Evolutionary conservation across 257 asterid species (phyloP).

Genomic region (Striga asiatica): DNA sequence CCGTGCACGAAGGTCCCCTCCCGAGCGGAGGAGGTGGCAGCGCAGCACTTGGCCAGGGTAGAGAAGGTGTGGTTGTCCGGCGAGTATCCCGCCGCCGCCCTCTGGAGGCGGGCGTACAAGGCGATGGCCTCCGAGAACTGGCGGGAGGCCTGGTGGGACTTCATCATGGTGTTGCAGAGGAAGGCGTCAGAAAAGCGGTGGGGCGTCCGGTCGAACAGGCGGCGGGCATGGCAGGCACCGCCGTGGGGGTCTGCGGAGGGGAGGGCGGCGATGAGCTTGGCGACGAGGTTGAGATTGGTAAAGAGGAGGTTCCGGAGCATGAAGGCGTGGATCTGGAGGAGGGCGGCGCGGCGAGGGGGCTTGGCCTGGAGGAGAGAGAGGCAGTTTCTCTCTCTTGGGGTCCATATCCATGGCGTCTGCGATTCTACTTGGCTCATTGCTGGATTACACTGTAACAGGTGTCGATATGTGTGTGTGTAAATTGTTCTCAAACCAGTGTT

Average conservation of each 20-base stretch:
- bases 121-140: slow-evolving; percentile 33
- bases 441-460: too few species aligned
- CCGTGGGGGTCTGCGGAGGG: slow-evolving; percentile 30
- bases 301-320: slow-evolving; percentile 55
- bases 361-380: slow-evolving; percentile 53
- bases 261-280: slow-evolving; percentile 55
- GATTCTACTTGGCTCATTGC: not conserved
- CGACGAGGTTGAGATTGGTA: slow-evolving; percentile 55
- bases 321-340: slow-evolving; percentile 67
- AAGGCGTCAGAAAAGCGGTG: slow-evolving; percentile 46
- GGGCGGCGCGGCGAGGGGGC: slow-evolving; percentile 32
- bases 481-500: too few species aligned
- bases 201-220: slow-evolving; percentile 44
- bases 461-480: too few species aligned
- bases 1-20: not conserved
- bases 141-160: slow-evolving; percentile 47
- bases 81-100: slow-evolving; percentile 34
- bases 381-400: slow-evolving; percentile 47
- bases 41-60: not conserved
- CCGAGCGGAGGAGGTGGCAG: not conserved
- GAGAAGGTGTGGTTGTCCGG: not conserved
- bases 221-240: slow-evolving; percentile 60
- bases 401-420: slow-evolving; percentile 38
- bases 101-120: slow-evolving; percentile 37
- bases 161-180: slow-evolving; percentile 82